Evolutionary conservation across 345 rosid species (phyloP), one percentile per base, ranked within the genome.

Genomic region (Cochlearia excelsa): DNA sequence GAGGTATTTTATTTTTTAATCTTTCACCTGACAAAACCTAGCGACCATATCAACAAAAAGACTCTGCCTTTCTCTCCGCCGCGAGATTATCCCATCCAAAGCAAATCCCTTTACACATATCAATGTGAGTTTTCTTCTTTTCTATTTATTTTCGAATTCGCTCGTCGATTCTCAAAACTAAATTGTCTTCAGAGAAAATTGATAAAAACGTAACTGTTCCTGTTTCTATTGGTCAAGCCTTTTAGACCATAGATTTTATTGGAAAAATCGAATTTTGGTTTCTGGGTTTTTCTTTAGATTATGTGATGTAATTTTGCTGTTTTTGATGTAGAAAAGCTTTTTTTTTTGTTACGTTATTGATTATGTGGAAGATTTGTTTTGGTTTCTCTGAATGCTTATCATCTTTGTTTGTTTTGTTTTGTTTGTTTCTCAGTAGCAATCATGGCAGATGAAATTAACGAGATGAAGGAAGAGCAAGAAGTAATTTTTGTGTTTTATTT

Each of bases 371-470:
- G 16, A 29, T 41, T n/a, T 55, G 8, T 37, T 43, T 33, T 10
- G 37, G 3, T 37, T 37, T 51, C 43, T 60, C 6, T 27, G 57
- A 45, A 8, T 61, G 10, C 7, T 46, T 39, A 1, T 53, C 23
- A n/a, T 37, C 54, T 43, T 42, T 44, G 48, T 6, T 11, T 16
- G 23, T 16, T 16, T 16, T 16, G 23, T 16, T 16, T 16, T 16
- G 23, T 16, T 16, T 16, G 23, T 1, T 45, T 54, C 46, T 3
- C 33, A 51, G 61, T 39, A 53, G 67, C 46, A 58, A 65, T 41
- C 75, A 71, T 71, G 75, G 75, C 70, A 46, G 75, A 71, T 37
- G 66, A 71, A 47, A 52, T 31, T 51, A 59, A 31, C 23, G 70
- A 65, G 46, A 40, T 65, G 8, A 71, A 53, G 62, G 75, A 68